phyloP scores from a whole-genome alignment of 1,139 yeast species.

The Candida albicans region DNA sequence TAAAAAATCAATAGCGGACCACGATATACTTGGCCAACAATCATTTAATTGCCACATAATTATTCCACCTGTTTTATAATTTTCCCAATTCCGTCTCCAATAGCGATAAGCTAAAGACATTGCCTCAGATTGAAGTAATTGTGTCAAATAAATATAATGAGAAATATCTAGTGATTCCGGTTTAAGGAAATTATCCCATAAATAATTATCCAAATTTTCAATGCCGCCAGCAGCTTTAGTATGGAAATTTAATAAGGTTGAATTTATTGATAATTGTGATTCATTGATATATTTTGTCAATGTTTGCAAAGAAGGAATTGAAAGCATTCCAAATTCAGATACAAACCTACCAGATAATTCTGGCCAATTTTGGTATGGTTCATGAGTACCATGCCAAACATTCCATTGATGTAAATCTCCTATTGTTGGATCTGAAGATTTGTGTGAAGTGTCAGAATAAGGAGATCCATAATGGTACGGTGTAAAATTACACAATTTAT shows the following conservation, averaged over 20 bases:
- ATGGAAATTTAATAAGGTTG: conserved; percentile 38
- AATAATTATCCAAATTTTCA: conserved; percentile 45
- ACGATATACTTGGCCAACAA: conserved; percentile 51
- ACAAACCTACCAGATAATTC: conserved; percentile 43
- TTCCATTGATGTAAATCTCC: conserved; percentile 54
- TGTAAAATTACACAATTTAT: conserved; percentile 22
- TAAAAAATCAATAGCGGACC: conserved; percentile 47
- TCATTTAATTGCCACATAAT: conserved; percentile 54
- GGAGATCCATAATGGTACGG: conserved; percentile 48
- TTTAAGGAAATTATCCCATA: conserved; percentile 39
- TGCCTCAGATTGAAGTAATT: conserved; percentile 52
- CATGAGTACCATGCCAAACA: conserved; percentile 50
- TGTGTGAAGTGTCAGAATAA: conserved; percentile 30
- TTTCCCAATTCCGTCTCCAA: conserved; percentile 49
- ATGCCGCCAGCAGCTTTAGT: conserved; percentile 48
- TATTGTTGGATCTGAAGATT: conserved; percentile 31
- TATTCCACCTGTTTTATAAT: conserved; percentile 39
- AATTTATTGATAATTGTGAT: conserved; percentile 35
- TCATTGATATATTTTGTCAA: conserved; percentile 32
- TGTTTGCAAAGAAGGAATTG: conserved; percentile 35
- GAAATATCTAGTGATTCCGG: conserved; percentile 31
- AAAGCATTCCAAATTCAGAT: conserved; percentile 50
- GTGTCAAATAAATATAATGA: conserved; percentile 49
- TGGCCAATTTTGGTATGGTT: conserved; percentile 43
- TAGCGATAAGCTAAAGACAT: conserved; percentile 44